Percentiles rank a stretch among this genome's conserved stretches.
Evolutionary conservation across 257 asterid species (phyloP).

Genomic region (Solanum acaule): DNA sequence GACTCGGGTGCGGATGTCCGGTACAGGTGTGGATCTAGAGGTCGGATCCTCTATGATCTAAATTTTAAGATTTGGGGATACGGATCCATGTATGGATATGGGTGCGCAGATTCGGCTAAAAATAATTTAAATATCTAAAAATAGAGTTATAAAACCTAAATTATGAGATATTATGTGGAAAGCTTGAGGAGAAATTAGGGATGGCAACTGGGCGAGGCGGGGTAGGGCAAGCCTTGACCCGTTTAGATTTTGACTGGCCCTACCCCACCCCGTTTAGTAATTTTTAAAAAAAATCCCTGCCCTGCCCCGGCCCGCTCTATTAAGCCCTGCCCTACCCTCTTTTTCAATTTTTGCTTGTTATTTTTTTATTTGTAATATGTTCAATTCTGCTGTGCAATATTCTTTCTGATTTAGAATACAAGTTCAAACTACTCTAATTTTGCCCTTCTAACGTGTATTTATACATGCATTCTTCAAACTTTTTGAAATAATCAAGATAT

Average conservation of each 20-base stretch:
- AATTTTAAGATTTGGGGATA: background rate
- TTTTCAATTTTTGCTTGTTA: background rate
- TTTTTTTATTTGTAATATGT: background rate
- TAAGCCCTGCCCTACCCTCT: background rate
- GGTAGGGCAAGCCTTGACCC: background rate
- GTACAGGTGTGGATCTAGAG: background rate
- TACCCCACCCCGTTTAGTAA: background rate
- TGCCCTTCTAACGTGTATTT: background rate
- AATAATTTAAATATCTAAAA: background rate
- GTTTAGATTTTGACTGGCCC: background rate
- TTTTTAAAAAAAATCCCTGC: accelerated
- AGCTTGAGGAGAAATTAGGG: background rate
- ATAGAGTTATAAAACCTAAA: background rate
- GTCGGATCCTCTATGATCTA: background rate
- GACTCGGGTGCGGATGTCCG: background rate
- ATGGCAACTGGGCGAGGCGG: background rate
- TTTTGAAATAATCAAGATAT: background rate
- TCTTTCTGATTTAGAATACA: background rate
- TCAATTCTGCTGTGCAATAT: background rate
- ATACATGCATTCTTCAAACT: background rate
- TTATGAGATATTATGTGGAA: background rate
- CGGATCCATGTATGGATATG: background rate
- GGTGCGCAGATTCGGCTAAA: background rate
- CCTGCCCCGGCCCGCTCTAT: background rate
- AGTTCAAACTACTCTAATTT: background rate